Base-by-base conservation (phyloP, 2,329 filamentous ascomycete species). In the Aspergillus persii region DNA sequence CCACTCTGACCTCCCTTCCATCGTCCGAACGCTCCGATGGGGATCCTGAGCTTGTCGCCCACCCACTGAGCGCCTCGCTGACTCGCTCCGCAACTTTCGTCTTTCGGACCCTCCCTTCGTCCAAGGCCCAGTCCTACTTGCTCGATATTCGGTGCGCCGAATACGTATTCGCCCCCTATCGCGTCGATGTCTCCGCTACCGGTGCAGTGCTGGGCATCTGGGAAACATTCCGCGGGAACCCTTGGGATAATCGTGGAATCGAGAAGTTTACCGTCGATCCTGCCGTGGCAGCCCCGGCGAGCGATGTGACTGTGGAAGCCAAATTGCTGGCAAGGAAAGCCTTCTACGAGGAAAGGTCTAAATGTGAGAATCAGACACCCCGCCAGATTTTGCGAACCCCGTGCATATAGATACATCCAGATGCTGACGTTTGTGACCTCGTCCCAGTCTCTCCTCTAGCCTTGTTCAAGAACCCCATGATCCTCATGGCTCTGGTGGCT, bases 381-480 rank as follows among this genome's bases (percentile, higher is more conserved):
- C 58, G 23, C 11, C 36, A 36, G 12, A 53, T 57, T 39, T 33
- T 44, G 23, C 26, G 31, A 23, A 31, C 8, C 56, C 18, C 18
- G 15, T 50, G 26, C 15, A n/a, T 18, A 18, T 31, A 23, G 15
- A 3, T 31, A 15, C n/a, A 50, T 50, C 4, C 15, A 30, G 27
- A 50, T 31, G 49, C 30, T 50, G 36, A 49, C 18, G 50, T 26
- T 51, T 27, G 41, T 39, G 48, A 59, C 46, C 41, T 54, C 4
- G 48, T 47, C 18, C 50, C 65, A 92, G 89, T 94, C 78, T 91
- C 88, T 18, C 83, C 93, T n/a, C 71, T 97, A 58, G 86, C 85
- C 59, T 87, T 97, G 57, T 81, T 97, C 69, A 95, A 95, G 81
- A 96, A 91, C 73, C 95, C 95, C 3, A 98, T 98, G 92, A 97